A percentile compares a stretch with the other conserved stretches of the same genome.
Evolutionary conservation across 805 yeast species (phyloP).

Genomic region (Candida cerambycidarum): DNA sequence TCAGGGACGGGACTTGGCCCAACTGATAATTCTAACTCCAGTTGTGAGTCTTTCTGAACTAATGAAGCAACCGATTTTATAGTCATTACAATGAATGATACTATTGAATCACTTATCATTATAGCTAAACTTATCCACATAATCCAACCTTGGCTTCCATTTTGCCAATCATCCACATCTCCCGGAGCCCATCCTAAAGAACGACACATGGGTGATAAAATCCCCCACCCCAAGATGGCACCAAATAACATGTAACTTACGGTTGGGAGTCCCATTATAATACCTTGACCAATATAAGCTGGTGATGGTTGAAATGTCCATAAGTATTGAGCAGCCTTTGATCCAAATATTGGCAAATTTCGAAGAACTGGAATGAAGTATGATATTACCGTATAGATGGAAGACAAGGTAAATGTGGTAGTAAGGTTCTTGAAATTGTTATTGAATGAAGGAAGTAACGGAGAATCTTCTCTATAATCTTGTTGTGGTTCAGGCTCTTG

Average conservation of each 20-base stretch:
- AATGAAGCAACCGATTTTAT: slow-evolving; percentile 34
- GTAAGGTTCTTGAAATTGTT: slow-evolving; percentile 61
- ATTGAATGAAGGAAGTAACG: slow-evolving; percentile 29
- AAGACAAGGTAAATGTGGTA: slow-evolving; percentile 64
- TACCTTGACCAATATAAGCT: slow-evolving; percentile 96
- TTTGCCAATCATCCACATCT: slow-evolving; percentile 85
- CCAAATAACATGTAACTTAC: slow-evolving; percentile 91
- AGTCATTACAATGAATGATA: slow-evolving; percentile 69
- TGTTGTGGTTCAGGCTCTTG: background rate
- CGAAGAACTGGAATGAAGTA: slow-evolving; percentile 72
- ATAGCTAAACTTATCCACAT: slow-evolving; percentile 90
- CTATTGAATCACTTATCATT: slow-evolving; percentile 89
- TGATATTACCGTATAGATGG: slow-evolving; percentile 67
- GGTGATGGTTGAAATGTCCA: slow-evolving; percentile 97
- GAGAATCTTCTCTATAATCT: slow-evolving; percentile 1
- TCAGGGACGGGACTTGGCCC: background rate
- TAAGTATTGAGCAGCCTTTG: slow-evolving; percentile 59
- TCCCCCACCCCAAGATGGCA: slow-evolving; percentile 86
- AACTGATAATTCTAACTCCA: background rate
- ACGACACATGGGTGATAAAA: slow-evolving; percentile 80
- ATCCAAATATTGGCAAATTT: slow-evolving; percentile 76
- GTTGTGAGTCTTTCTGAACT: background rate
- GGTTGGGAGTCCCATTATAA: slow-evolving; percentile 93
- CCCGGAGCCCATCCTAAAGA: slow-evolving; percentile 84
- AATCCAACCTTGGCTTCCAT: slow-evolving; percentile 97